Percentiles rank a stretch among this genome's conserved stretches.
Conservation (phyloP, 2,329 filamentous ascomycete species). For the Massarina eburnea region DNA sequence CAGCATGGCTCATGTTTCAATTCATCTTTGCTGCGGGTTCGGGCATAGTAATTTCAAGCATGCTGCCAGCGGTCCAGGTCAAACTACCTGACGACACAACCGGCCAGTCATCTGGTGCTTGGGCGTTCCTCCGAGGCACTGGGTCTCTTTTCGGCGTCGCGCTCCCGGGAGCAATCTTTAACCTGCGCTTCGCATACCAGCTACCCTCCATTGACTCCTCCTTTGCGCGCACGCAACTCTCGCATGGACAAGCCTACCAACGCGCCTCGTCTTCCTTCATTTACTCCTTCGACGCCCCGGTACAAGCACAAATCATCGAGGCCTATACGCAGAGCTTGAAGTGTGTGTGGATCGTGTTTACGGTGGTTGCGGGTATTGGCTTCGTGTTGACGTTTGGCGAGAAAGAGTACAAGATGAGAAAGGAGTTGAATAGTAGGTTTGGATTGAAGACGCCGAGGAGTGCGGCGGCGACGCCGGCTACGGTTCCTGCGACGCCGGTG, state of each 20-base stretch:
- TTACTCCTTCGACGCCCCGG: constrained; percentile 12
- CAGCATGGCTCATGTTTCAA: constrained; percentile 26
- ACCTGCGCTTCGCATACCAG: constrained; percentile 20
- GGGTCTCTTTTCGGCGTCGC: constrained; percentile 34
- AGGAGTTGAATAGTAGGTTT: constrained; percentile 44
- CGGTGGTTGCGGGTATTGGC: constrained; percentile 33
- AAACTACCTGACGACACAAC: constrained; percentile 24
- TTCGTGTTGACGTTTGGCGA: constrained; percentile 40
- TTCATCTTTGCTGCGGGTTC: constrained; percentile 24
- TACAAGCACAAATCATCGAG: constrained; percentile 30
- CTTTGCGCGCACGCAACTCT: constrained; percentile 10
- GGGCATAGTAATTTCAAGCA: constrained; percentile 29
- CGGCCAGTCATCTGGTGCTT: constrained; percentile 25
- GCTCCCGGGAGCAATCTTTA: constrained; percentile 33
- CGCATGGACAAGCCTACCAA: constrained; percentile 30
- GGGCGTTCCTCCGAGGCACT: constrained; percentile 32
- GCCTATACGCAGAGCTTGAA: constrained; percentile 40
- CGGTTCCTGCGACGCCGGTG: not conserved
- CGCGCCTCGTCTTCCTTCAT: constrained; percentile 25
- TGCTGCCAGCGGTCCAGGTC: constrained; percentile 34
- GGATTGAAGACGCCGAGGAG: constrained; percentile 36
- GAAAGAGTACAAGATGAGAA: constrained; percentile 42
- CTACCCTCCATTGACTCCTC: constrained; percentile 13
- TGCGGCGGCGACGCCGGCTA: constrained; percentile 1
- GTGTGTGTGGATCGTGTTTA: constrained; percentile 43